Evolutionary conservation across 139 green algal species (phyloP), one percentile per base, ranked within the genome.

Genomic region (Pseudopediastrum boryanum): DNA sequence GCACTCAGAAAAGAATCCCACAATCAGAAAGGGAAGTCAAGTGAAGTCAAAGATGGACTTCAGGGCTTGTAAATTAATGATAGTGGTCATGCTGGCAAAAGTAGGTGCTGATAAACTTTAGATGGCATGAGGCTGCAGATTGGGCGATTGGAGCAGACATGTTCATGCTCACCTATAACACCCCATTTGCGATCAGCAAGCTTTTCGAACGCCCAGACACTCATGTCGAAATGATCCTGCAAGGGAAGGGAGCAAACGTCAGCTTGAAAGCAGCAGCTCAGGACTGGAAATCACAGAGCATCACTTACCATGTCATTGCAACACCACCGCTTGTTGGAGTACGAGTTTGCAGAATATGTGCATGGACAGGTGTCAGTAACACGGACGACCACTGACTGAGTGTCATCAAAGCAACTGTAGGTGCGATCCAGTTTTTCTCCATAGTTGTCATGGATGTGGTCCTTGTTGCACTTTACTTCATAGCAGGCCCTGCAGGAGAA

Each of bases 161-260:
- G n/a, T n/a, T n/a, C 8, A 25, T 6, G 10, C 54, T 64, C 10
- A 64, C 80, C 80, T 33, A 85, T 81, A 1, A 85, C 80, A 31
- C 80, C 80, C 72, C 72, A 85, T 43, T 75, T 73, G 35, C 61
- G 72, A 54, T 86, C 77, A 3, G 82, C 84, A 44, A 87, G 65
- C 87, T 58, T 82, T 44, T 75, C 56, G 19, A 41, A 79, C 3
- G 72, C 72, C 72, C 72, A 79, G n/a, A 71, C 39, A 8, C 41
- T 65, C 25, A 79, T 7, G 35, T 79, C 72, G 4, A 79, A 35
- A 27, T 79, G 72, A 42, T 64, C 33, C 54, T 64, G 54, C 10
- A 29, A n/a, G n/a, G n/a, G n/a, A n/a, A n/a, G n/a, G n/a, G n/a
- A n/a, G n/a, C n/a, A n/a, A n/a, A n/a, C n/a, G n/a, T n/a, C n/a